Evolutionary conservation across 2,329 filamentous ascomycete species (phyloP).

Genomic region (Cercospora citrullina): DNA sequence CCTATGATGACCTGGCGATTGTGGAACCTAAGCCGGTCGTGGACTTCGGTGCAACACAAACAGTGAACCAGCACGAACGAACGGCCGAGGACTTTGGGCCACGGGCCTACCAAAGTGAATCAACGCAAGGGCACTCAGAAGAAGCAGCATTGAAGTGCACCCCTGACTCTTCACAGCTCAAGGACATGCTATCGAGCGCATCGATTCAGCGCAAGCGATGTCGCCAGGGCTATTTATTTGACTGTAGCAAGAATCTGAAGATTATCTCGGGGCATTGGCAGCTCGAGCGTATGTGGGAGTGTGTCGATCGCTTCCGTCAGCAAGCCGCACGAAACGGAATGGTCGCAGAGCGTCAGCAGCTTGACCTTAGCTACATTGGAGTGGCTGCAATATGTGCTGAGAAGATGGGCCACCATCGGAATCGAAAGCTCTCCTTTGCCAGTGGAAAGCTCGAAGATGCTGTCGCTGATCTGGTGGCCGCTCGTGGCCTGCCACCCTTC

Average conservation of each 20-base stretch:
- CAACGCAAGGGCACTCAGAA: conserved; percentile 1
- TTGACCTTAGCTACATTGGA: conserved; percentile 76
- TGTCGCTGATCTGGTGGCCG: conserved; percentile 64
- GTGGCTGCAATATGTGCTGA: conserved; percentile 68
- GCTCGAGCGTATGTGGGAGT: conserved; percentile 77
- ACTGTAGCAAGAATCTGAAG: conserved; percentile 64
- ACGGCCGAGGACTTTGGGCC: conserved; percentile 34
- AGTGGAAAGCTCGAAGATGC: conserved; percentile 41
- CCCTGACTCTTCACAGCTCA: conserved; percentile 26
- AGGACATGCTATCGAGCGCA: conserved; percentile 27
- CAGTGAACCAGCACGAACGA: conserved; percentile 21
- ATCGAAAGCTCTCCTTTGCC: conserved; percentile 30
- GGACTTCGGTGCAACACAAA: conserved; percentile 15
- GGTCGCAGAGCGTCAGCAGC: conserved; percentile 60
- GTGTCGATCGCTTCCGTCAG: conserved; percentile 66
- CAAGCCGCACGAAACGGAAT: conserved; percentile 69
- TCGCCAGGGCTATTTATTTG: conserved; percentile 56
- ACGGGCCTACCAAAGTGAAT: conserved; percentile 24
- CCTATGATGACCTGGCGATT: conserved; percentile 28
- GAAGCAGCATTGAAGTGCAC: conserved; percentile 18
- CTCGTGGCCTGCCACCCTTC: conserved; percentile 62
- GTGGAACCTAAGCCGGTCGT: conserved; percentile 25
- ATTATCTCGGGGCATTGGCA: conserved; percentile 72
- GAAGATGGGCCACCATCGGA: conserved; percentile 54
- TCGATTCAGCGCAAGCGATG: conserved; percentile 55